Base-by-base conservation (phyloP, 176 grass and related monocot genomes). In the Carex cristatella region DNA sequence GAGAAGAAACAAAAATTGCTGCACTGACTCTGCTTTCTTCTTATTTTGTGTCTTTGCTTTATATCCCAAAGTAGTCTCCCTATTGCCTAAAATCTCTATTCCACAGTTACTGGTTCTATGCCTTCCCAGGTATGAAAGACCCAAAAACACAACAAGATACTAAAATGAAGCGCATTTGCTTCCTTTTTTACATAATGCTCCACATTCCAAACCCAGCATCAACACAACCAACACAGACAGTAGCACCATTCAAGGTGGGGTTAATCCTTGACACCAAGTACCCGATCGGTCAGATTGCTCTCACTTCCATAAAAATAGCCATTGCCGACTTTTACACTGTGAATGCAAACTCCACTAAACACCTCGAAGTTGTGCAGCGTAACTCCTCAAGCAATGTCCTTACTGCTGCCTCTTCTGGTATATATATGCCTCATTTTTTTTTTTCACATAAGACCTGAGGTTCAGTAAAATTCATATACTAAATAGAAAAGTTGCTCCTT, bases 251-350 rank as follows among this genome's bases (percentile, higher is more conserved):
- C 38, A 73, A 27, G 69, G 69, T 73, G 64, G 86, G 86, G 7
- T 63, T 87, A 18, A 83, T 87, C 14, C 58, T 67, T 53, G 80
- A 87, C 15, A 51, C 74, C 30, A 78, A 19, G 2, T 84, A 81
- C 48, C 31, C 31, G 0, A 37, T 69, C 16, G 86, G 86, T 30
- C 69, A 79, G 12, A 16, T 79, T 16, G 81, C 58, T 76, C 23
- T 65, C 15, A 79, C 72, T 0, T 75, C 62, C 61, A 58, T 65
- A 8, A 27, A 35, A 13, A 79, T 88, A 65, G 86, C 86, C 42
- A 65, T 79, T 65, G 70, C 40, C 2, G 86, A 88, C 40, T 88
- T 84, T 48, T 88, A 84, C 70, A 65, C 48, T 76, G 18, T 61
- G 30, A 3, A 84, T 42, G 71, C 69, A 2, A 58, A 84, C 4